A percentile compares a stretch with the other conserved stretches of the same genome.
Conservation (phyloP, 2,329 filamentous ascomycete species). For the Sporothrix sp. region DNA sequence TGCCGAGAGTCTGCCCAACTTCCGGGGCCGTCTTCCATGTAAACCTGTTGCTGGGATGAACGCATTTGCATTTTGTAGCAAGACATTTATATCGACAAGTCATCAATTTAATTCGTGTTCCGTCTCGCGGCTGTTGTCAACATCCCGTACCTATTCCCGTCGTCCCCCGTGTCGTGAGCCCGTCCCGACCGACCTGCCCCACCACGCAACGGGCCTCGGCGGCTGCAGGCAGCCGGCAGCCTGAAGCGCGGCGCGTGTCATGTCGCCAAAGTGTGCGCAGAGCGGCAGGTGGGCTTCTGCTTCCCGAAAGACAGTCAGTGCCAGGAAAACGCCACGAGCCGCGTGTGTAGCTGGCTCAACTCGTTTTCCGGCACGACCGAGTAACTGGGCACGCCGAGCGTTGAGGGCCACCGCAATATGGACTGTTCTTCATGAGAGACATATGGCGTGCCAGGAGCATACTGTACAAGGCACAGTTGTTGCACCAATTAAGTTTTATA, state of each 20-base stretch:
- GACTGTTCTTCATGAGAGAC: slow-evolving; percentile 5
- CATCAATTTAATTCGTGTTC: too few species aligned
- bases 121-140: too few species aligned
- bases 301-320: slow-evolving; percentile 5
- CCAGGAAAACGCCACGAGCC: slow-evolving; percentile 6
- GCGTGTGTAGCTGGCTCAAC: slow-evolving; percentile 6
- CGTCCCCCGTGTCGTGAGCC: neutral
- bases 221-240: slow-evolving; percentile 3
- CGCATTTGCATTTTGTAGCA: too few species aligned
- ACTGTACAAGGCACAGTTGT: too few species aligned
- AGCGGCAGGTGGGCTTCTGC: slow-evolving; percentile 2
- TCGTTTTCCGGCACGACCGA: neutral
- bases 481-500: too few species aligned
- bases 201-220: neutral
- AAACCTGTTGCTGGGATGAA: too few species aligned
- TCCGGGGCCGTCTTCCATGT: too few species aligned
- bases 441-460: too few species aligned
- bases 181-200: neutral
- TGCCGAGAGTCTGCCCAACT: too few species aligned
- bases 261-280: slow-evolving; percentile 6
- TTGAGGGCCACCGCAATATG: neutral
- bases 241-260: neutral
- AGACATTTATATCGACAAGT: too few species aligned
- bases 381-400: slow-evolving; percentile 3
- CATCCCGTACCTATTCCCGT: too few species aligned